Percentiles rank a stretch among this genome's conserved stretches.
phyloP scores from a whole-genome alignment of 2,329 filamentous ascomycete species.

The Trichoderma koningii region DNA sequence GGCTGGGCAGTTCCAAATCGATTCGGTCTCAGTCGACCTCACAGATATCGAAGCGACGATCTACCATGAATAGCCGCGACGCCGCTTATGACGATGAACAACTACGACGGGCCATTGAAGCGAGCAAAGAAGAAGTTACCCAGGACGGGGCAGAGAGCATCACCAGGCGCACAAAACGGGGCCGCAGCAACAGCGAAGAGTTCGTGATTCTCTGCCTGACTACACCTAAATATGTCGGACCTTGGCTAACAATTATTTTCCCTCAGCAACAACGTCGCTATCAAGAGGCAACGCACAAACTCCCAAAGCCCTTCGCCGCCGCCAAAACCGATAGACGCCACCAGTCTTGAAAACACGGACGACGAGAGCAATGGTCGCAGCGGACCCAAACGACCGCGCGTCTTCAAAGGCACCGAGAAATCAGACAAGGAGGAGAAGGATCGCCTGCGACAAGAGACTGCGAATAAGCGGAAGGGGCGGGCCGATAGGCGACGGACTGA shows the following conservation, averaged over 20 bases:
- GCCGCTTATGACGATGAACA: slow-evolving; percentile 95
- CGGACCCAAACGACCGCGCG: slow-evolving; percentile 62
- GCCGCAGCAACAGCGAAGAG: slow-evolving; percentile 92
- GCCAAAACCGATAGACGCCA: slow-evolving; percentile 48
- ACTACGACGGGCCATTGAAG: slow-evolving; percentile 85
- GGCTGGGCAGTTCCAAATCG: slow-evolving; percentile 57
- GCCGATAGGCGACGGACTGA: slow-evolving; percentile 79
- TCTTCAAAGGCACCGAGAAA: slow-evolving; percentile 62
- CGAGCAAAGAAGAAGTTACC: slow-evolving; percentile 80
- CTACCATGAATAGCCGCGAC: slow-evolving; percentile 95
- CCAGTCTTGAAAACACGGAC: slow-evolving; percentile 66
- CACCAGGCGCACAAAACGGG: slow-evolving; percentile 73
- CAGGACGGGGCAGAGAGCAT: slow-evolving; percentile 53
- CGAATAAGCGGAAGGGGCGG: slow-evolving; percentile 77
- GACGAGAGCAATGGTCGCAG: slow-evolving; percentile 61
- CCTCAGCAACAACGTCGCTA: slow-evolving; percentile 66
- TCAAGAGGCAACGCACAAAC: slow-evolving; percentile 81
- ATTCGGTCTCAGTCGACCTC: slow-evolving; percentile 54
- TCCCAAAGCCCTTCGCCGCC: slow-evolving; percentile 70
- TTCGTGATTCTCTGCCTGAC: slow-evolving; percentile 54
- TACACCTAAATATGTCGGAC: not conserved
- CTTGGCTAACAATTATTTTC: slow-evolving; percentile 15
- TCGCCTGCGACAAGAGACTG: slow-evolving; percentile 70
- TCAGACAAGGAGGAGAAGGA: slow-evolving; percentile 75
- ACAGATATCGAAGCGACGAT: slow-evolving; percentile 76